Conservation (phyloP, 2,329 filamentous ascomycete genomes). For the Trichoderma koningiopsis region DNA sequence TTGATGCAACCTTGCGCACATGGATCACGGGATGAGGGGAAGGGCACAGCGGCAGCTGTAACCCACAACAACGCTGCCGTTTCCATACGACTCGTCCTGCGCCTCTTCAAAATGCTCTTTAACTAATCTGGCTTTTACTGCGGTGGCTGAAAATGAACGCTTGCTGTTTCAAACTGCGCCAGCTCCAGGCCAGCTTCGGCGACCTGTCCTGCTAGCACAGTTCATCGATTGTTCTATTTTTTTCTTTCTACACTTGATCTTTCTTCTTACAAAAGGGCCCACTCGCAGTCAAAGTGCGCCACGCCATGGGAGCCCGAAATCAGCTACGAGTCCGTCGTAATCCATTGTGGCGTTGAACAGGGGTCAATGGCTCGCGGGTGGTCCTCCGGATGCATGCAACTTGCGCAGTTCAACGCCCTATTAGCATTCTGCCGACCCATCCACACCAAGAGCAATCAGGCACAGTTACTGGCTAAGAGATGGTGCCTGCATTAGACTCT, state of each 20-base stretch:
- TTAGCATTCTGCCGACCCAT: conserved; percentile 9
- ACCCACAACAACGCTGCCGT: not conserved
- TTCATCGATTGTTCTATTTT: not conserved
- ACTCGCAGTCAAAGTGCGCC: conserved; percentile 4
- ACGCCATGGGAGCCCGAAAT: conserved; percentile 9
- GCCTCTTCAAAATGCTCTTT: not conserved
- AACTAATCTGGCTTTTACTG: not conserved
- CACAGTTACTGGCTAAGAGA: not conserved
- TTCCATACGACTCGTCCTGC: not conserved
- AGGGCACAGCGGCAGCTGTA: conserved; percentile 17
- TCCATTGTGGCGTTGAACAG: conserved; percentile 25
- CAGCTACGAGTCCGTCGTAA: conserved; percentile 16
- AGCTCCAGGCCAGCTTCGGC: not conserved
- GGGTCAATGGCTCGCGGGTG: conserved; percentile 5
- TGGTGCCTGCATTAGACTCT: conserved; percentile 21
- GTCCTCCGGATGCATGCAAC: conserved; percentile 2
- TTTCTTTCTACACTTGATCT: not conserved
- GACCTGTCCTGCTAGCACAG: conserved; percentile 7
- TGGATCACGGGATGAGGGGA: conserved; percentile 10
- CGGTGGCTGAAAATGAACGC: conserved; percentile 10
- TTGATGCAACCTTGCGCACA: not conserved
- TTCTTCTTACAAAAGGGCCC: conserved; percentile 3
- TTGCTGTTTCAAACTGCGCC: conserved; percentile 7
- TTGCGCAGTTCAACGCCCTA: not conserved
- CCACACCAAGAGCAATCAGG: conserved; percentile 15